Base-by-base conservation (phyloP, 2,329 filamentous ascomycete species). In the Pseudopithomyces maydicus region DNA sequence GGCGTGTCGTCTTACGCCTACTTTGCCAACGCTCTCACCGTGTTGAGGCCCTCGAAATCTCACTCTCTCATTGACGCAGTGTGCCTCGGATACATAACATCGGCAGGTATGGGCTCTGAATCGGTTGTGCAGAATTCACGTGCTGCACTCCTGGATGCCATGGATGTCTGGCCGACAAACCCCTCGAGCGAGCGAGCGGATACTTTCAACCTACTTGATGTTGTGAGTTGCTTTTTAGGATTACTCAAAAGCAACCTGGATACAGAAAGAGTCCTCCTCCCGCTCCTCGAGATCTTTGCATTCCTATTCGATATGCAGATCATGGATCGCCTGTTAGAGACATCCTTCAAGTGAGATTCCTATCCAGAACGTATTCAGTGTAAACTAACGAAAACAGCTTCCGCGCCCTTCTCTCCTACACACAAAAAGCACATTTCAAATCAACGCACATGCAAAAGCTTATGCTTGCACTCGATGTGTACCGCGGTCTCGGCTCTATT, bases 361-460 rank as follows among this genome's bases (percentile, higher is more conserved):
- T 65, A 36, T 23, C 44, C 41, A 55, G 23, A 22, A 14, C 35
- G 33, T 45, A 7, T 17, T 39, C 23, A 1, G 15, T 20, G 43
- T 44, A 14, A 15, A 39, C 22, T 53, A 49, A 48, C 48, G 63
- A 22, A 61, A 3, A 48, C 23, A 62, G 81, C 54, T 84, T 83
- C 70, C 85, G 85, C 58, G 81, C 75, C 6, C 77, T 97, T 2
- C 91, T 92, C 57, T 80, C 87, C 6, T 80, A 87, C 35, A 85
- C 89, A 3, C 91, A 96, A 69, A 92, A 89, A 74, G 84, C 90
- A 0, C 90, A 93, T 61, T 93, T 90, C 79, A 94, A 93, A 77
- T 90, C 89, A 1, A 87, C 89, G 19, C 95, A 91, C 72, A 85
- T 97, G 42, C 85, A 88, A 49, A 94, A 95, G 74, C 82, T 98